A percentile compares a stretch with the other conserved stretches of the same genome.
phyloP scores from a whole-genome alignment of 2,329 filamentous ascomycete species.

The Nigrograna mackinnonii region DNA sequence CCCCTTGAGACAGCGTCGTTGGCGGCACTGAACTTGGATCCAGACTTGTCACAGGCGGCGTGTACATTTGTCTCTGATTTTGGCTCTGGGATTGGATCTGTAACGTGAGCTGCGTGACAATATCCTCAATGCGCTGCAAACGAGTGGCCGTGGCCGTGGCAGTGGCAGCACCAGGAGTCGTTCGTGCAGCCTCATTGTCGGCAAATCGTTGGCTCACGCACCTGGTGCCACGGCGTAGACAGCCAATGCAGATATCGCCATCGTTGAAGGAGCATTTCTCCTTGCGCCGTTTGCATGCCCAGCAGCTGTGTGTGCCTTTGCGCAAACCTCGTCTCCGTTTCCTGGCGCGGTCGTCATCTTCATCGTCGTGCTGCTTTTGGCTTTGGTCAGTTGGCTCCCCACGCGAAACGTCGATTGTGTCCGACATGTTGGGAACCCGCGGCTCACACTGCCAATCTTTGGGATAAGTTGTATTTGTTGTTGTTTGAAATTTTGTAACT shows the following conservation, averaged over 20 bases:
- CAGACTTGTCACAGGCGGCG: slow-evolving; percentile 1
- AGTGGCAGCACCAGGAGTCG: not conserved
- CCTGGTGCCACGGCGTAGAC: slow-evolving; percentile 5
- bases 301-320: no score
- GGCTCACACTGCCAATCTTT: no score
- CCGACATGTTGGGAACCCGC: no score
- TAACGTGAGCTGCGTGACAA: slow-evolving; percentile 1
- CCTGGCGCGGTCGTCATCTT: no score
- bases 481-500: no score
- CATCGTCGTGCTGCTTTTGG: no score
- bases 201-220: slow-evolving; percentile 5
- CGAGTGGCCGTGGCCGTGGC: not conserved
- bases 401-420: no score
- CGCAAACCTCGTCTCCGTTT: no score
- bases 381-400: no score
- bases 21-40: slow-evolving; percentile 1
- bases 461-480: no score
- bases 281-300: no score
- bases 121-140: slow-evolving; percentile 1
- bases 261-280: not conserved
- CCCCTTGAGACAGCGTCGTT: not conserved
- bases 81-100: slow-evolving; percentile 2
- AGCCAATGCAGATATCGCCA: not conserved
- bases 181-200: slow-evolving; percentile 1
- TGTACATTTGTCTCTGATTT: not conserved